Base-by-base conservation (phyloP, 495 filamentous ascomycete species). In the Viridothelium virens region DNA sequence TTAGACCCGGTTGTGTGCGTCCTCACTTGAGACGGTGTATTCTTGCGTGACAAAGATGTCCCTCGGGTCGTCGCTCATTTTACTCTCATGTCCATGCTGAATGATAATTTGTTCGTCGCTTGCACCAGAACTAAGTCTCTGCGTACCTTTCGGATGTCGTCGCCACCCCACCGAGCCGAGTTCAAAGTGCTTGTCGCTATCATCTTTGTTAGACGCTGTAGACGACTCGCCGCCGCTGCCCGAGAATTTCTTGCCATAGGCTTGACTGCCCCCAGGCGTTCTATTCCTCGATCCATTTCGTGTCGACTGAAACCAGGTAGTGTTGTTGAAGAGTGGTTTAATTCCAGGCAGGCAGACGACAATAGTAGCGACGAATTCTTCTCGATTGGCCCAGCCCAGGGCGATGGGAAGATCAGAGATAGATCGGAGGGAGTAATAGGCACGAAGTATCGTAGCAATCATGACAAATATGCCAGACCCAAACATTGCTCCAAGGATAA, bases 291-390 rank as follows among this genome's bases (percentile, higher is more conserved):
- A 34, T 10, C 53, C 53, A 3, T 6, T 9, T 59, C 53, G 53
- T 59, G 31, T 7, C 31, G 53, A 59, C 18, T 59, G n/a, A 18
- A 59, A 59, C 53, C 53, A 59, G 9, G 53, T 59, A 0, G 10
- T 59, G 53, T 59, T 59, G 31, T 59, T 59, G 53, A 59, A 59
- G 25, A 59, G 31, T 7, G 53, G 53, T 59, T 59, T 59, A 31
- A 59, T 59, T 11, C 53, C 53, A 36, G 53, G 53, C 7, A 59
- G 53, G 14, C 53, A 59, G 14, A 59, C 53, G 7, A 59, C 53
- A 2, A 59, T 59, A 0, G 53, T 59, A 36, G 53, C 53, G 31
- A 59, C 53, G 36, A 59, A 59, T 14, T 59, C 53, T 36, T 59
- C 53, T 7, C 53, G 53, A 36, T 59, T 31, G 6, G 53, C 53